Evolutionary conservation across 2,329 filamentous ascomycete genomes (phyloP).

Genomic region (Cadophora gregata): DNA sequence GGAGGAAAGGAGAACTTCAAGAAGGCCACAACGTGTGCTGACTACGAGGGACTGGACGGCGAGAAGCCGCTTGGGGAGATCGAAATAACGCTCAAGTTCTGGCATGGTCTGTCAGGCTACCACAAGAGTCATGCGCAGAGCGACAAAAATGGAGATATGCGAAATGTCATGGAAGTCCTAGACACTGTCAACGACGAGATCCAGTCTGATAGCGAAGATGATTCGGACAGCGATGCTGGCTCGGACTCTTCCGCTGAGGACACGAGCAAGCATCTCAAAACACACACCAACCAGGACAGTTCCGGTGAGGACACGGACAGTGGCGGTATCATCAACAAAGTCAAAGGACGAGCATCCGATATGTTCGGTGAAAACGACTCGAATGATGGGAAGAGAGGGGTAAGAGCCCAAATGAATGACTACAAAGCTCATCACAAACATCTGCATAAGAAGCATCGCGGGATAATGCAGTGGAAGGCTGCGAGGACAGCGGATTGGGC

Average conservation of each 20-base stretch:
- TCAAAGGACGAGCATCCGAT: conserved; percentile 35
- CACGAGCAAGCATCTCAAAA: conserved; percentile 29
- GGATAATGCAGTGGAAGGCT: conserved; percentile 73
- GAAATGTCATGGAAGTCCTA: conserved; percentile 68
- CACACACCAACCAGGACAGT: conserved; percentile 32
- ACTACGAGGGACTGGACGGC: conserved; percentile 49
- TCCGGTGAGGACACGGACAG: conserved; percentile 20
- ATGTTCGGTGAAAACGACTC: conserved; percentile 48
- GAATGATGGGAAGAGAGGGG: conserved; percentile 53
- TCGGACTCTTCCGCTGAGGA: background rate
- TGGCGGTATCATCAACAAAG: conserved; percentile 29
- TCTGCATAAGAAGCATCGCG: conserved; percentile 69
- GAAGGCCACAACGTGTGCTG: conserved; percentile 55
- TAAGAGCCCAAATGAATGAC: conserved; percentile 59
- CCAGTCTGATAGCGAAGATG: conserved; percentile 32
- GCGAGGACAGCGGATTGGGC: conserved; percentile 61
- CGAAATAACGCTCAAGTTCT: conserved; percentile 63
- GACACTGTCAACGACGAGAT: conserved; percentile 65
- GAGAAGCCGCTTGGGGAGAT: conserved; percentile 62
- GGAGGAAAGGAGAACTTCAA: conserved; percentile 57
- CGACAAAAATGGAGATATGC: conserved; percentile 58
- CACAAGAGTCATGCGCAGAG: conserved; percentile 60
- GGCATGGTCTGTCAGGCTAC: conserved; percentile 54
- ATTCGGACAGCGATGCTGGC: conserved; percentile 13
- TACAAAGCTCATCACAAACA: conserved; percentile 64